Base-by-base conservation (phyloP, 1,284 basidiomycete species). In the Leucoagaricus sp. region DNA sequence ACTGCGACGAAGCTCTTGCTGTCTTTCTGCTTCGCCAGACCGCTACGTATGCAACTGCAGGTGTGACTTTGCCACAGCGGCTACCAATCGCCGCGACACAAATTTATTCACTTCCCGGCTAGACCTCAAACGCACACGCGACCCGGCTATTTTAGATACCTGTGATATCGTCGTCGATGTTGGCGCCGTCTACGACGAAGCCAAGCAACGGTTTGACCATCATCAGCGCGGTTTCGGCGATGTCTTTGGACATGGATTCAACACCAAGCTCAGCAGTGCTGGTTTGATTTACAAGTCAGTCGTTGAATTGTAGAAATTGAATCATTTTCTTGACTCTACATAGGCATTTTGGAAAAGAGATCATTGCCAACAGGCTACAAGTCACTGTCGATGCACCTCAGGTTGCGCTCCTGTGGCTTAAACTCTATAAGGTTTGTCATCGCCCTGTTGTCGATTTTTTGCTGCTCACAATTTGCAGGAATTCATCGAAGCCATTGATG, bases 121-220 rank as follows among this genome's bases (percentile, higher is more conserved):
- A 93, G 93, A 81, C 62, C 70, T 98, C 44, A 89, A 88, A 66
- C 84, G 94, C 36, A 91, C 85, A 45, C 85, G 96, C 53, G 94
- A 98, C 69, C 86, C 89, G 0, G 82, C 80, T 10, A 72, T 91
- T 49, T 84, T 99, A 53, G 87, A 90, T 61, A 81, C 84, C 3
- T 95, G 94, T 66, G 89, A 95, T 66, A 95, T 99, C 68, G 94
- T 99, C n/a, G 94, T 99, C 34, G 96, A 99, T 70, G 96, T 99
- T 55, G 96, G 97, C 15, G 96, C 93, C 8, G 83, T 92, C 17
- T 99, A 99, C 72, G 93, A 96, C 58, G 84, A 89, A 64, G 76
- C 75, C 50, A 84, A 78, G 58, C 83, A 89, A 59, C 82, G 91
- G 34, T 99, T 94, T 73, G 96, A 99, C 72, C 96, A 99, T 69